Evolutionary conservation across 495 filamentous ascomycete genomes (phyloP).

Genomic region (Cercophora sp.): DNA sequence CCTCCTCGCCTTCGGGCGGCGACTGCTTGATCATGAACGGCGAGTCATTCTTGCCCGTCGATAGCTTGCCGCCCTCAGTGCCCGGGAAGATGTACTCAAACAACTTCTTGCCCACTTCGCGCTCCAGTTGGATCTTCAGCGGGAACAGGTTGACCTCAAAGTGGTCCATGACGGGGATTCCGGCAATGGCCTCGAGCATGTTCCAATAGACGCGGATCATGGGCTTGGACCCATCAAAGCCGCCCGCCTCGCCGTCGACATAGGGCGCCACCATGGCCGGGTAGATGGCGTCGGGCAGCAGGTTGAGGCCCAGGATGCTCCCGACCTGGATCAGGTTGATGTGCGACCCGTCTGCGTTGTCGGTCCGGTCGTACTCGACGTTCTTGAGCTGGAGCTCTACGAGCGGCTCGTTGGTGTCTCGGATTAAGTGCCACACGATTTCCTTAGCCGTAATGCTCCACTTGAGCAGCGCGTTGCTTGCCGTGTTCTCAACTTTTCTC

Average conservation of each 20-base stretch:
- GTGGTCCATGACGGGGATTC: constrained; percentile 94
- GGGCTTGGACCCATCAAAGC: constrained; percentile 49
- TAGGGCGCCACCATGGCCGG: constrained; percentile 94
- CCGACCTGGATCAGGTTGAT: constrained; percentile 86
- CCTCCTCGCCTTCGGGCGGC: constrained; percentile 61
- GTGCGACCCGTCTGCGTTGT: constrained; percentile 95
- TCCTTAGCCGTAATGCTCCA: constrained; percentile 89
- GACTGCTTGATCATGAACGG: constrained; percentile 82
- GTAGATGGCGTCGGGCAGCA: constrained; percentile 86
- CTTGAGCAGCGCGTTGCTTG: constrained; percentile 72
- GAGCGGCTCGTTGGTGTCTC: constrained; percentile 79
- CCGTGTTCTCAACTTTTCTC: constrained; percentile 70
- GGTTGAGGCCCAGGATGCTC: constrained; percentile 77
- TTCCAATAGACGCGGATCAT: constrained; percentile 95
- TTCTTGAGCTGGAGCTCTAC: constrained; percentile 88
- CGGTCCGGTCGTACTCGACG: constrained; percentile 86
- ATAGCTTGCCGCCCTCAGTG: constrained; percentile 49
- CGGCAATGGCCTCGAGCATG: constrained; percentile 96
- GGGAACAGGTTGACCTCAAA: constrained; percentile 95
- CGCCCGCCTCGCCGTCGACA: constrained; percentile 57
- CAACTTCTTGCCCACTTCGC: constrained; percentile 85
- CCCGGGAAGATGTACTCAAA: constrained; percentile 98
- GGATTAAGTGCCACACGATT: constrained; percentile 94
- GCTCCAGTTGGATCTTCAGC: constrained; percentile 89
- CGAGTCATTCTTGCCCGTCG: constrained; percentile 55